Base-by-base conservation (phyloP, 2,329 filamentous ascomycete species). In the Fusarium xyrophilum region DNA sequence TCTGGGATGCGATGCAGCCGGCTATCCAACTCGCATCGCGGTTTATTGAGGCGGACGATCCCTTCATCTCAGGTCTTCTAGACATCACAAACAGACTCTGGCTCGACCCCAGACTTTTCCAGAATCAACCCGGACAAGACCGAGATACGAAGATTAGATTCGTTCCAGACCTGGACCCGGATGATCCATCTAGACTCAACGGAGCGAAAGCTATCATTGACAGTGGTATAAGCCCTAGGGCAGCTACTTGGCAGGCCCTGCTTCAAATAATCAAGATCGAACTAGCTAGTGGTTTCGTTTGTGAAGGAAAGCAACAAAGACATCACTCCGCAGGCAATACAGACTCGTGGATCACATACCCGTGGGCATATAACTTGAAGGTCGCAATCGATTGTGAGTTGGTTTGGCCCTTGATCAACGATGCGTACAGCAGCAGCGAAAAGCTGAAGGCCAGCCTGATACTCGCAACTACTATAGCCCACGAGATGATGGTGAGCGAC, bases 1-100 rank as follows among this genome's bases (percentile, higher is more conserved):
- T 78, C 3, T 78, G 76, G 76, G 19, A 68, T 6, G 73, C 69
- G 17, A 56, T 78, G 39, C 71, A 75, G 21, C 76, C 76, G 11
- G 68, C 74, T 9, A 70, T 78, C 10, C 64, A 70, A 40, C 63
- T 77, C 13, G 68, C 71, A 12, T 70, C 75, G 2, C 66, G 71
- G 5, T 50, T 78, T 6, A 56, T 77, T 2, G 17, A 51, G 5
- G 42, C 39, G 15, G 30, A 68, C 4, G 67, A 76, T 11, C 54
- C 60, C 2, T 78, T 69, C 28, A 67, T 70, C 30, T 14, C 15
- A 7, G 54, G 68, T 4, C 44, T 77, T 6, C 51, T 72, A 28
- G 69, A 76, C 36, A 44, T 70, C 9, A 71, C 72, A n/a, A 73
- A 76, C 55, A 65, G 73, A 52, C 66, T 65, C 11, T 56, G 44